phyloP scores from a whole-genome alignment of 2,329 filamentous ascomycete genomes.

The Fusarium succisae region DNA sequence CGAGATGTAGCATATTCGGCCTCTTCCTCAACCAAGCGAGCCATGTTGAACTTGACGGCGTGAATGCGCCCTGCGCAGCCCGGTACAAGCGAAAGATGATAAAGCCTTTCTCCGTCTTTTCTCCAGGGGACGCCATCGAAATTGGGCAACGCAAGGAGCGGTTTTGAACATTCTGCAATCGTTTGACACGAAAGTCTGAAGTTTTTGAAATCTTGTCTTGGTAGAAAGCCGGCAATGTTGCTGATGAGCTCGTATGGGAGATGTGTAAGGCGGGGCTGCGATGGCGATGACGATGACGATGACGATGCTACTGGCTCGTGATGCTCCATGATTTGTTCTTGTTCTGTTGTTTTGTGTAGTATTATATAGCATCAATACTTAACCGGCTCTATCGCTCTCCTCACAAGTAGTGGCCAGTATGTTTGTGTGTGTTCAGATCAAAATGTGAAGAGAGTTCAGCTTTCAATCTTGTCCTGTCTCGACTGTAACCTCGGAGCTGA shows the following conservation, averaged over 20 bases:
- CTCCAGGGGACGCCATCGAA: slow-evolving; percentile 57
- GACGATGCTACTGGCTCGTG: neutral
- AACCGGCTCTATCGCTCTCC: too few relatives aligned
- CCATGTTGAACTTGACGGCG: slow-evolving; percentile 57
- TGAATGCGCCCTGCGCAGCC: slow-evolving; percentile 54
- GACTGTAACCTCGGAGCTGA: neutral
- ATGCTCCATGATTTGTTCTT: neutral
- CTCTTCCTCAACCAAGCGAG: slow-evolving; percentile 9
- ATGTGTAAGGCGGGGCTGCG: slow-evolving; percentile 6
- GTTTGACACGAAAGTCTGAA: slow-evolving; percentile 48
- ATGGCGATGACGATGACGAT: neutral
- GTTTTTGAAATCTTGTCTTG: slow-evolving; percentile 49
- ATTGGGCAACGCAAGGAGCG: slow-evolving; percentile 33
- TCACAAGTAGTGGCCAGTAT: neutral
- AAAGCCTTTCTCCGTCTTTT: slow-evolving; percentile 56
- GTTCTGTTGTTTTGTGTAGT: neutral
- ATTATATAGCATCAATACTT: too few relatives aligned
- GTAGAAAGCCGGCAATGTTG: slow-evolving; percentile 55
- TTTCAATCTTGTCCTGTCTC: neutral
- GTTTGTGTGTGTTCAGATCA: neutral
- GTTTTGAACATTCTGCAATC: neutral
- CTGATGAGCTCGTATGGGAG: slow-evolving; percentile 53
- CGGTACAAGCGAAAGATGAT: slow-evolving; percentile 54
- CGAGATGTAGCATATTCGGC: neutral
- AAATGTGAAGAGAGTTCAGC: neutral